These are phyloP conservation scores for Penicillium coffeae DNA, from an alignment of 495 filamentous ascomycete genomes.

Conservation along the genomic window DNA sequence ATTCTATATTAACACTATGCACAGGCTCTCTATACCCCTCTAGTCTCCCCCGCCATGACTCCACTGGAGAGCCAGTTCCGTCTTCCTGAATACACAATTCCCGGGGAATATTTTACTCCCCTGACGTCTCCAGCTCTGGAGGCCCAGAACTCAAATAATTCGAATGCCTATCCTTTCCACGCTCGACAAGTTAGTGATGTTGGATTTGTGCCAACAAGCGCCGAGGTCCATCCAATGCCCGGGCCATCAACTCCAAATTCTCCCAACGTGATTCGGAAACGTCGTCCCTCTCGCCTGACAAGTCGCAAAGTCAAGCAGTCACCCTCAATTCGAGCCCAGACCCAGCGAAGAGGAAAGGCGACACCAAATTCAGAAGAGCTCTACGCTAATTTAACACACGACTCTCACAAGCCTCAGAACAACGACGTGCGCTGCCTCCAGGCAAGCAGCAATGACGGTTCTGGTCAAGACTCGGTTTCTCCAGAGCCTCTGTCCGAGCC, in stretches of 20 bases:
- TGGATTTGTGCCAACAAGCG: slow-evolving; percentile 44
- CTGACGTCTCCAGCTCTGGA: slow-evolving; percentile 88
- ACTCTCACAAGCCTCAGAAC: slow-evolving; percentile 28
- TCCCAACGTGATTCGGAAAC: slow-evolving; percentile 26
- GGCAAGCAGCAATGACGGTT: slow-evolving; percentile 53
- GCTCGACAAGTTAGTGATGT: slow-evolving; percentile 35
- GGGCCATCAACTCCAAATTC: slow-evolving; percentile 31
- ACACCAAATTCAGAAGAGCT: slow-evolving; percentile 54
- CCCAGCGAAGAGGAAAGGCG: slow-evolving; percentile 50
- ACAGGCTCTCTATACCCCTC: slow-evolving; percentile 83
- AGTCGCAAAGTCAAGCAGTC: slow-evolving; percentile 68
- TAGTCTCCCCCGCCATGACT: slow-evolving; percentile 92
- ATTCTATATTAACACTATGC: background rate
- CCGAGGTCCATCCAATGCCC: slow-evolving; percentile 42
- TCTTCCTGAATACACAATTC: slow-evolving; percentile 74
- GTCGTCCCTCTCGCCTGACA: slow-evolving; percentile 29
- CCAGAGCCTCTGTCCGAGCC: slow-evolving; percentile 66
- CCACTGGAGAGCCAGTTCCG: slow-evolving; percentile 82
- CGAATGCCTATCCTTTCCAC: slow-evolving; percentile 29
- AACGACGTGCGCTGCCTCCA: slow-evolving; percentile 35
- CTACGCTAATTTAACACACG: slow-evolving; percentile 31
- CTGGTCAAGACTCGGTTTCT: slow-evolving; percentile 65
- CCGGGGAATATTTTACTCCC: slow-evolving; percentile 89
- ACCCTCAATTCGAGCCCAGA: slow-evolving; percentile 76
- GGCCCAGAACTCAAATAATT: slow-evolving; percentile 60